These are phyloP conservation scores for Termitomyces sp. DNA, from an alignment of 1,284 basidiomycete genomes.

Conservation along the genomic window DNA sequence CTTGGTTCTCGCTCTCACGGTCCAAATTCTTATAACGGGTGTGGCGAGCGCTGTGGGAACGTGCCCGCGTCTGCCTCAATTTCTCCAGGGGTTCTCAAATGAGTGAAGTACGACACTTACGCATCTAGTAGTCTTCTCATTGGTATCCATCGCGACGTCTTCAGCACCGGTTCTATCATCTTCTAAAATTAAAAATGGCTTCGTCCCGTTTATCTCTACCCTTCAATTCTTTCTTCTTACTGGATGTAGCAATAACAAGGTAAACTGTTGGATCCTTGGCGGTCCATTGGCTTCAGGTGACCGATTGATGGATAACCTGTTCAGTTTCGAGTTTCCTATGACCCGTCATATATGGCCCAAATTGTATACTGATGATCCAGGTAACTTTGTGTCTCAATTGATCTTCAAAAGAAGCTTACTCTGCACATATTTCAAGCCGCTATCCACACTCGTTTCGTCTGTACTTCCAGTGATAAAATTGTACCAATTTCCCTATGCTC, in stretches of 20 bases:
- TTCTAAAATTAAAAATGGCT: not conserved
- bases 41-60: not conserved
- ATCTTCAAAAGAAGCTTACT: constrained; percentile 5
- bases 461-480: not conserved
- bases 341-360: constrained; percentile 75
- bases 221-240: not conserved
- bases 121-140: not conserved
- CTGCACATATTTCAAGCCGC: constrained; percentile 37
- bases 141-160: not conserved
- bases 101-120: not conserved
- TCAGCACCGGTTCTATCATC: not conserved
- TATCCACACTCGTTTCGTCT: constrained; percentile 32
- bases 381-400: constrained; percentile 24
- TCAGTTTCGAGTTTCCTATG: constrained; percentile 60
- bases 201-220: not conserved
- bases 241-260: constrained; percentile 49
- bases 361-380: constrained; percentile 80
- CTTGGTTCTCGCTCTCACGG: not conserved
- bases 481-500: not conserved
- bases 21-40: not conserved
- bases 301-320: not conserved
- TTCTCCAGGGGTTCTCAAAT: not conserved
- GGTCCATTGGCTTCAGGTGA: not conserved
- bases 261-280: constrained; percentile 46
- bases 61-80: not conserved